Evolutionary conservation across 495 filamentous ascomycete species (phyloP).

Genomic region (Recurvomyces mirabilis): DNA sequence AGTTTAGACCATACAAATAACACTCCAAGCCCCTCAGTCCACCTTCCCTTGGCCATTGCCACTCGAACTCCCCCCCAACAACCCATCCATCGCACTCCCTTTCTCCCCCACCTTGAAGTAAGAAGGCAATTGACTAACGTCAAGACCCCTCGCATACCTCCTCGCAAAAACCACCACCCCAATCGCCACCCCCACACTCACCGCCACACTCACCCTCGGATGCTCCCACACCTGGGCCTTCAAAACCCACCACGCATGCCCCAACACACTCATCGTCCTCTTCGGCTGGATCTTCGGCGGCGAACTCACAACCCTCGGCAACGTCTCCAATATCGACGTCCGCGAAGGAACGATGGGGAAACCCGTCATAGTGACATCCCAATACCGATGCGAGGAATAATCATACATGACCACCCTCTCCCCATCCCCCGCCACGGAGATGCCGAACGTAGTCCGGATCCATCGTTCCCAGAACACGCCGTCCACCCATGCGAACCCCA

Average conservation of each 20-base stretch:
- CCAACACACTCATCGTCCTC: conserved; percentile 50
- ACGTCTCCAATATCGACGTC: conserved; percentile 88
- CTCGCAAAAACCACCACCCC: conserved; percentile 24
- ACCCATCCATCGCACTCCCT: conserved; percentile 56
- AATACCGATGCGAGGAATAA: conserved; percentile 91
- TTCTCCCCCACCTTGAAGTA: conserved; percentile 55
- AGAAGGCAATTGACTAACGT: conserved; percentile 28
- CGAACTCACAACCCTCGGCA: conserved; percentile 57
- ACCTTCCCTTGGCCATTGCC: conserved; percentile 58
- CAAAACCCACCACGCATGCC: conserved; percentile 26
- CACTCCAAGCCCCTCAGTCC: too few relatives aligned
- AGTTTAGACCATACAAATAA: too few relatives aligned
- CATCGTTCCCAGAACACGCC: conserved; percentile 95
- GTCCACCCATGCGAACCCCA: conserved; percentile 97
- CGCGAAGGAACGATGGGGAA: conserved; percentile 79
- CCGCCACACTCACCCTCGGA: conserved; percentile 61
- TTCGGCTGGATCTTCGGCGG: conserved; percentile 80
- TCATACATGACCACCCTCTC: conserved; percentile 96
- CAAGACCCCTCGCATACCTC: conserved; percentile 4
- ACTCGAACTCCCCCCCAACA: conserved; percentile 42
- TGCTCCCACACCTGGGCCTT: conserved; percentile 69
- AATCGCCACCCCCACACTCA: conserved; percentile 45
- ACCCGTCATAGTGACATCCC: conserved; percentile 84
- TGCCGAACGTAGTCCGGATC: conserved; percentile 86
- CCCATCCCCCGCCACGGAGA: conserved; percentile 62